These are phyloP conservation scores for Collybia mongolica DNA, from an alignment of 768 basidiomycete genomes.

Conservation along the genomic window DNA sequence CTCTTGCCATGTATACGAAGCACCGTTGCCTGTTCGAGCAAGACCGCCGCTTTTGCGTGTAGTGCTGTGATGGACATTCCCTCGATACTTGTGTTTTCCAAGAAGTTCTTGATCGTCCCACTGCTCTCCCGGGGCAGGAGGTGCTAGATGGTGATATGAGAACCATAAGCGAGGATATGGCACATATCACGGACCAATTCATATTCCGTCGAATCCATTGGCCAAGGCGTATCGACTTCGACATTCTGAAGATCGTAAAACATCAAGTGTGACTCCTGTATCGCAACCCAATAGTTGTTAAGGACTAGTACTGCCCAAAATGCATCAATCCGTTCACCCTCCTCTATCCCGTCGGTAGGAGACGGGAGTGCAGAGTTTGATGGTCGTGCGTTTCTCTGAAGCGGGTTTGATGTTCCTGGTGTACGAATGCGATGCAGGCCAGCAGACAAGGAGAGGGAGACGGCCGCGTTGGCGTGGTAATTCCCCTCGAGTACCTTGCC, in stretches of 20 bases:
- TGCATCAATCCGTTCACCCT: conserved; percentile 29
- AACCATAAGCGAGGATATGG: not conserved
- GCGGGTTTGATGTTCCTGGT: not conserved
- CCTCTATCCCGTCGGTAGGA: conserved; percentile 19
- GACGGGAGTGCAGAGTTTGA: conserved; percentile 27
- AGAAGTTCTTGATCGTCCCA: conserved; percentile 25
- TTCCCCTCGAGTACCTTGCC: conserved; percentile 45
- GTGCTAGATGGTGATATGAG: conserved; percentile 10
- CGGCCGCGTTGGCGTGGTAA: conserved; percentile 49
- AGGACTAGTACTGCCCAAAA: conserved; percentile 36
- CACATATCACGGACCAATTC: conserved; percentile 6
- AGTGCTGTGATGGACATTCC: conserved; percentile 23
- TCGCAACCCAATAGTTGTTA: conserved; percentile 46
- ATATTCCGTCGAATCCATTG: conserved; percentile 19
- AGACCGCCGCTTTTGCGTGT: conserved; percentile 28
- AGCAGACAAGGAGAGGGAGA: conserved; percentile 35
- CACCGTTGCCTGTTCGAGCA: conserved; percentile 30
- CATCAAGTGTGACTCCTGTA: conserved; percentile 41
- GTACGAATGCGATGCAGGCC: conserved; percentile 33
- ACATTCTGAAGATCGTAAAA: conserved; percentile 33
- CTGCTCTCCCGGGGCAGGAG: conserved; percentile 13
- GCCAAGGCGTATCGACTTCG: conserved; percentile 35
- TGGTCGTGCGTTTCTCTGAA: not conserved
- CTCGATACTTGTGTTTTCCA: conserved; percentile 21
- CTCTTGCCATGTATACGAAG: conserved; percentile 1